Evolutionary conservation across 495 filamentous ascomycete genomes (phyloP), one percentile per base, ranked within the genome.

Genomic region (Oleoguttula mirabilis): DNA sequence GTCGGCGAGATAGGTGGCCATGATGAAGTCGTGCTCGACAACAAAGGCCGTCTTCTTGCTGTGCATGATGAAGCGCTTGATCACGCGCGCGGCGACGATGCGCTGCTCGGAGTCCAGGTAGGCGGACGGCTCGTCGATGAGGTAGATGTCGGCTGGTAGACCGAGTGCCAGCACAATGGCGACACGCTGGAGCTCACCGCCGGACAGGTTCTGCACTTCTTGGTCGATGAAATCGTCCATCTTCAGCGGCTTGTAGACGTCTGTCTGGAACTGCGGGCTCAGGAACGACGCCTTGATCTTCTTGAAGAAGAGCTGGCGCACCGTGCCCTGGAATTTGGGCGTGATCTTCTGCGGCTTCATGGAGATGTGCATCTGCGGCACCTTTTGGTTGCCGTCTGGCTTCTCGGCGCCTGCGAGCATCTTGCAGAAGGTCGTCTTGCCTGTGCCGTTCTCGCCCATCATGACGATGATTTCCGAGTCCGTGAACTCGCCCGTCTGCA

Each of bases 271-370:
- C 61, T 95, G 88, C 4, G 90, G 90, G 38, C 77, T 88, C 50
- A 96, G 67, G 75, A 96, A 96, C 12, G 90, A 79, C 32, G 84
- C 77, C 73, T 92, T 94, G 66, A 98, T 96, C 69, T 87, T 84
- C 78, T 92, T 94, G 70, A 90, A 84, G 68, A 92, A 87, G 37
- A 94, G 74, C 60, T 93, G 84, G 27, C 87, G 80, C 27, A 94
- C 88, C n/a, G 87, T 94, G 39, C 88, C 88, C 51, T 82, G 76
- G 63, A 95, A 98, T 66, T 94, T 96, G 53, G 90, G 88, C 2
- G 86, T 98, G 54, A 98, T 95, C 62, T 92, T 98, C 68, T 98
- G 90, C 17, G 92, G 90, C 75, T 98, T 96, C 90, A 96, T 88
- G 70, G 79, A 85, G 57, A 98, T 90, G 69, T 81, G 85, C 87